A percentile compares a stretch with the other conserved stretches of the same genome.
Conservation (phyloP, 495 filamentous ascomycete genomes). For the Penicillium cinerascens region DNA sequence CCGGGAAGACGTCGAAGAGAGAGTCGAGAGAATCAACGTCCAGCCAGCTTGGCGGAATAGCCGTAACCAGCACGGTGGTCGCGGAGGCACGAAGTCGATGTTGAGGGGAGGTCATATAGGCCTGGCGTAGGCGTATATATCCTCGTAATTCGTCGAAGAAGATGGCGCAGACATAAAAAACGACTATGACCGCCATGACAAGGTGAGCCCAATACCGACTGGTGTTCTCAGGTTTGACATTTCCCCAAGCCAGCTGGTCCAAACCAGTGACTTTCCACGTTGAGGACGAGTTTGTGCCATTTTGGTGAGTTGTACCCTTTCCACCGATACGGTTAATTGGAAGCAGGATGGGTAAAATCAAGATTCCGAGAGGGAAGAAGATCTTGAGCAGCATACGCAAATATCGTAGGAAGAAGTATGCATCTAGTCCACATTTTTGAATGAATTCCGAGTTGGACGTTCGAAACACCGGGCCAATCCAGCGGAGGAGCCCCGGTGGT, state of each 20-base stretch:
- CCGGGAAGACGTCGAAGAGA: slow-evolving; percentile 96
- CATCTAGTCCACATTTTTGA: slow-evolving; percentile 91
- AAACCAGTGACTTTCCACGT: slow-evolving; percentile 61
- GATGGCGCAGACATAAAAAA: slow-evolving; percentile 81
- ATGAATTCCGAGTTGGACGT: slow-evolving; percentile 86
- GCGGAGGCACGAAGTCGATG: slow-evolving; percentile 94
- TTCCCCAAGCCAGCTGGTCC: slow-evolving; percentile 85
- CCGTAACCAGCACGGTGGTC: slow-evolving; percentile 88
- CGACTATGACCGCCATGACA: slow-evolving; percentile 71
- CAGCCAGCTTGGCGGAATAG: slow-evolving; percentile 87
- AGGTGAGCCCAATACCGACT: slow-evolving; percentile 87
- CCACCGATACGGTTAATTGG: slow-evolving; percentile 78
- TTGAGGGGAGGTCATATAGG: slow-evolving; percentile 92
- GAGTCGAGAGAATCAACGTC: slow-evolving; percentile 71
- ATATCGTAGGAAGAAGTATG: slow-evolving; percentile 97
- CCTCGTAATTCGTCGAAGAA: slow-evolving; percentile 83
- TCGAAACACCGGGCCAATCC: slow-evolving; percentile 68
- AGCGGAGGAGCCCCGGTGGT: slow-evolving; percentile 63
- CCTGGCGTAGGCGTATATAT: slow-evolving; percentile 93
- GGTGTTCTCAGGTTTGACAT: slow-evolving; percentile 67
- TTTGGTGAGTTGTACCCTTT: slow-evolving; percentile 52
- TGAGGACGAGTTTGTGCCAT: slow-evolving; percentile 33
- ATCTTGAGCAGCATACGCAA: slow-evolving; percentile 90
- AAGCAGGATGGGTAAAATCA: slow-evolving; percentile 82
- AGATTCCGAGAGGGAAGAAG: slow-evolving; percentile 72